Evolutionary conservation across 768 basidiomycete genomes (phyloP), one percentile per base, ranked within the genome.

Genomic region (Russula compacta): DNA sequence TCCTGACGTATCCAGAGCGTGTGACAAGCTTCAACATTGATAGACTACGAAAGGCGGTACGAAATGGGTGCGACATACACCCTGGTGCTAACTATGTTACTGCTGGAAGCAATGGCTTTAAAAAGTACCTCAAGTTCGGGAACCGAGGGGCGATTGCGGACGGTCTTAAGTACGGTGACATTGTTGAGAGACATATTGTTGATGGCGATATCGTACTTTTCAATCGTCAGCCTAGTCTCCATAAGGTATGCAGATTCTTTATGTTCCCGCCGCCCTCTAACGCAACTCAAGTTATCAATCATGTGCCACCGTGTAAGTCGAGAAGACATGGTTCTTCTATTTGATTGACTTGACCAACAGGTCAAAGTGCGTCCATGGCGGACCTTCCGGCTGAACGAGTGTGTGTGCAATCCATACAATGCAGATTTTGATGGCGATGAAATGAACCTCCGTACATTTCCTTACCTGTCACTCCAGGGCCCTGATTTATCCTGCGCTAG

Each of bases 341-440:
- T 35, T 63, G 33, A 56, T 62, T 64, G 50, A 62, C 58, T 40
- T 35, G 39, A 35, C 2, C 6, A 19, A n/a, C 56, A 86, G 85
- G 86, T 84, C 46, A 95, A 95, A 80, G 82, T 99, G 57, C 81
- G 97, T 35, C 97, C 97, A 24, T 99, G 97, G 97, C 79, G 95
- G 65, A 90, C 97, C 1, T 98, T 99, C 77, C 82, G 97, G 36
- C 75, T 99, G 58, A 99, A 99, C 70, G 97, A 99, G 72, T 99
- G 97, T 83, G 97, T 98, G 9, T 99, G 97, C 74, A 94, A 92
- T 50, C 97, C 97, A 8, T 98, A 98, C 75, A 98, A 98, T 70
- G 97, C 97, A 52, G 97, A 99, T 78, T 99, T 99, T 66, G 97
- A 99, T 71, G 97, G 97, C 63, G 97, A 99, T 71, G 97, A 99